These are phyloP conservation scores for Lecanicillium sp. DNA, from an alignment of 2,329 filamentous ascomycete genomes.

Conservation along the genomic window DNA sequence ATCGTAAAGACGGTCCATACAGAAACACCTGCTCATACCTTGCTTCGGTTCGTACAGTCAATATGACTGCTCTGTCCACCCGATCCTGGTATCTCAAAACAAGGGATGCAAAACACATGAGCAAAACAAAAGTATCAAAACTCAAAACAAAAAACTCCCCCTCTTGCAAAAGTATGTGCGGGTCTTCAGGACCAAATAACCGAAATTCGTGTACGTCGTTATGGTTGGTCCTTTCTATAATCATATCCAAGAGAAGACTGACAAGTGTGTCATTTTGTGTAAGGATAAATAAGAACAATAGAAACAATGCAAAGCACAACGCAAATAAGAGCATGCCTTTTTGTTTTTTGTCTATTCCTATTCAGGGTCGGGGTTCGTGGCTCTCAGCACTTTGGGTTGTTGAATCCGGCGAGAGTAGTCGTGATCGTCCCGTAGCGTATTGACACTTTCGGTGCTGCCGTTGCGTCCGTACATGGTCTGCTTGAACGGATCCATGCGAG, in stretches of 20 bases:
- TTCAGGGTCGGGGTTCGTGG: constrained; percentile 52
- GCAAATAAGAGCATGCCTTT: constrained; percentile 1
- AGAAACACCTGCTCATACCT: no score
- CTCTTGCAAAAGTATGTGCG: constrained; percentile 4
- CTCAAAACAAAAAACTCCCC: not conserved
- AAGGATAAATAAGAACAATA: not conserved
- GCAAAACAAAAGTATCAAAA: constrained; percentile 1
- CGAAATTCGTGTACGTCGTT: constrained; percentile 8
- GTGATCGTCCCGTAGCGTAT: constrained; percentile 56
- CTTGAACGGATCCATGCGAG: constrained; percentile 54
- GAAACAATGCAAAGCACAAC: not conserved
- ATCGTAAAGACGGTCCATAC: no score
- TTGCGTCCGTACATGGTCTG: constrained; percentile 49
- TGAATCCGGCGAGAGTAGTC: constrained; percentile 57
- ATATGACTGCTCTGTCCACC: no score
- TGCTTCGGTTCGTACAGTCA: not conserved
- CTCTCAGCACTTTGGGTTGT: constrained; percentile 49
- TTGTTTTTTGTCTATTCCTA: no score
- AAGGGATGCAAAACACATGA: constrained; percentile 2
- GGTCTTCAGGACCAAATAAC: constrained; percentile 3
- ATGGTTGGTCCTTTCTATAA: constrained; percentile 3
- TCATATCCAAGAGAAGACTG: constrained; percentile 3
- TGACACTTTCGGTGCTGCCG: constrained; percentile 55
- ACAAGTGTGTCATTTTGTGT: not conserved
- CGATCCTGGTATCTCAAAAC: not conserved